Conservation (phyloP, 306 rosid genomes). For the Prunus mira region DNA sequence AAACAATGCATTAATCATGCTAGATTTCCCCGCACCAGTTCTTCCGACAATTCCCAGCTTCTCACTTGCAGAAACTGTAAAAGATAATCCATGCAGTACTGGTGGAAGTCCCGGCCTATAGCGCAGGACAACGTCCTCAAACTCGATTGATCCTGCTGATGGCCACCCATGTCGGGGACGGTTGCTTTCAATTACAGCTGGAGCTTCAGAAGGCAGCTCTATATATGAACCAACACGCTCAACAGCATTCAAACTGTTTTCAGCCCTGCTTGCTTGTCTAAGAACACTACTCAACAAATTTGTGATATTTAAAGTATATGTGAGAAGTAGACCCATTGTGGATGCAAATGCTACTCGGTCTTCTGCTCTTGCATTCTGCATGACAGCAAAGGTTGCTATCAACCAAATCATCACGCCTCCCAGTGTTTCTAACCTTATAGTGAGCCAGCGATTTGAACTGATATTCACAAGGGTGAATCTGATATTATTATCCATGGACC, state of each 20-base stretch:
- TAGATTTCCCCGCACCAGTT: conserved; percentile 96
- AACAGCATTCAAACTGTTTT: conserved; percentile 77
- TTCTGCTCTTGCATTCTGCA: conserved; percentile 63
- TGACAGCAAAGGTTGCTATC: conserved; percentile 78
- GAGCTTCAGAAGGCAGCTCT: conserved; percentile 72
- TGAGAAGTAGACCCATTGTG: conserved; percentile 84
- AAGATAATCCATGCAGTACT: conserved; percentile 74
- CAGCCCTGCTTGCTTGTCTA: conserved; percentile 83
- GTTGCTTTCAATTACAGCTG: conserved; percentile 52
- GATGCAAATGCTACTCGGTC: conserved; percentile 63
- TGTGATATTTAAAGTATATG: conserved; percentile 77
- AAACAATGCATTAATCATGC: conserved; percentile 87
- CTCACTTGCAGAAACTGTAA: conserved; percentile 59
- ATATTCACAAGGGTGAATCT: conserved; percentile 61
- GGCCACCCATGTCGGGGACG: conserved; percentile 91
- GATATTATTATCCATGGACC: conserved; percentile 76
- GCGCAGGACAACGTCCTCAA: conserved; percentile 78
- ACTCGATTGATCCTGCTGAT: conserved; percentile 57
- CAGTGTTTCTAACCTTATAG: conserved; percentile 63
- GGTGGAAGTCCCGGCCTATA: conserved; percentile 92
- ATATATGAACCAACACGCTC: conserved; percentile 81
- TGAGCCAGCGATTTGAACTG: conserved; percentile 73
- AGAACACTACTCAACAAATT: conserved; percentile 66
- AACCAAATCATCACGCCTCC: conserved; percentile 94
- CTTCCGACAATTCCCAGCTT: conserved; percentile 91